A percentile compares a stretch with the other conserved stretches of the same genome.
These are phyloP conservation scores for Colletotrichum godetiae DNA, from an alignment of 2,329 filamentous ascomycete genomes.

Conservation along the genomic window DNA sequence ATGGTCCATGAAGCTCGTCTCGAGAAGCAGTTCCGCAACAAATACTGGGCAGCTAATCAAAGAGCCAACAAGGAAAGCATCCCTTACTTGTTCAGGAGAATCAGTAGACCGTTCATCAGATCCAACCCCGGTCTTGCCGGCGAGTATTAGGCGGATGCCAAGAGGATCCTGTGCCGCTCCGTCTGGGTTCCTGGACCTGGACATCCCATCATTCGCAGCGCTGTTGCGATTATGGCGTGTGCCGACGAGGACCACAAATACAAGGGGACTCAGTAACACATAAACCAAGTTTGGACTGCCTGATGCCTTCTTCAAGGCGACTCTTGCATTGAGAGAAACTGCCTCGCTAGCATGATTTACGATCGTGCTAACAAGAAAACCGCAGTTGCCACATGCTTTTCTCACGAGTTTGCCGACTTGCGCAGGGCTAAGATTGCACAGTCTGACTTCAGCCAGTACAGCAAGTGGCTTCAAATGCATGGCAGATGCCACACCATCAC, in stretches of 20 bases:
- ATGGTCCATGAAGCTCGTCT: background rate
- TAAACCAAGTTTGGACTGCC: conserved; percentile 19
- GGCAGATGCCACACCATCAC: conserved; percentile 24
- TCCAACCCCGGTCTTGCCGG: background rate
- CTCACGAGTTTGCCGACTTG: background rate
- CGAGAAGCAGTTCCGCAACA: conserved; percentile 17
- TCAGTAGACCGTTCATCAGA: background rate
- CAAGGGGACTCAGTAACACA: background rate
- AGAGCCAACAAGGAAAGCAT: background rate
- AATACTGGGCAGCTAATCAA: conserved; percentile 26
- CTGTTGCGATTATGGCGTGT: conserved; percentile 27
- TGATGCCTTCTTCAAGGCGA: conserved; percentile 21
- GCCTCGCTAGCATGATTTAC: conserved; percentile 8
- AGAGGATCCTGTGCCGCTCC: conserved; percentile 20
- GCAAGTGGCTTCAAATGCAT: conserved; percentile 16
- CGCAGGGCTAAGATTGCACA: background rate
- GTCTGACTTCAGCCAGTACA: background rate
- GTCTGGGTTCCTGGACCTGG: conserved; percentile 6
- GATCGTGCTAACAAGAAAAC: conserved; percentile 3
- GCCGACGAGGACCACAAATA: background rate
- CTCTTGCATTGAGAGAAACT: background rate
- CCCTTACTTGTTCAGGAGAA: background rate
- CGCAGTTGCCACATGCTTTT: conserved; percentile 8
- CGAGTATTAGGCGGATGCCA: background rate
- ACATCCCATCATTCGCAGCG: conserved; percentile 25